Evolutionary conservation across 2,329 filamentous ascomycete genomes (phyloP).

Genomic region (Colletotrichum zoysiae): DNA sequence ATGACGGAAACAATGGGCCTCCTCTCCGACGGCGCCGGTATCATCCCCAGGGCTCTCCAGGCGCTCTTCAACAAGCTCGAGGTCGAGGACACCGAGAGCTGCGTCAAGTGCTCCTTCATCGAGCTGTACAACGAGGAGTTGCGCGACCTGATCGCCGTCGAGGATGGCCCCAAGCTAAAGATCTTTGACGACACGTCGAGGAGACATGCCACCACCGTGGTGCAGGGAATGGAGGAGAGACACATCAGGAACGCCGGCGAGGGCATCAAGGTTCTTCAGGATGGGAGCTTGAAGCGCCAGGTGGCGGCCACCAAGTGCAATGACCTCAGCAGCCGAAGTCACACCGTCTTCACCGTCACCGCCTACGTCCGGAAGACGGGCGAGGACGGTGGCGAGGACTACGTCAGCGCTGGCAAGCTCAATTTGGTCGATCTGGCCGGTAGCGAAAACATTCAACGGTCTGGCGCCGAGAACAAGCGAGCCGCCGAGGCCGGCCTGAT

Average conservation of each 20-base stretch:
- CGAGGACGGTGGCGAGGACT: slow-evolving; percentile 90
- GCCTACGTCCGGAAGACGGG: slow-evolving; percentile 86
- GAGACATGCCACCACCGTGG: slow-evolving; percentile 85
- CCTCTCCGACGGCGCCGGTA: slow-evolving; percentile 91
- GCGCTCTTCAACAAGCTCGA: slow-evolving; percentile 89
- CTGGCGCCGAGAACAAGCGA: slow-evolving; percentile 97
- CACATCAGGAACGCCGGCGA: slow-evolving; percentile 88
- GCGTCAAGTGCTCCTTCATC: slow-evolving; percentile 98
- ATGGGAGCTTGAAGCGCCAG: slow-evolving; percentile 92
- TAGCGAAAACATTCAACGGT: slow-evolving; percentile 97
- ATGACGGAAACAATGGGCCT: slow-evolving; percentile 90
- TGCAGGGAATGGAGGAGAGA: slow-evolving; percentile 98
- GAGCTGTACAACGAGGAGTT: slow-evolving; percentile 99
- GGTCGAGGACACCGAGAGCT: slow-evolving; percentile 81
- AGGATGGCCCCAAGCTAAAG: slow-evolving; percentile 89
- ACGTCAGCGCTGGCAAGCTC: slow-evolving; percentile 90
- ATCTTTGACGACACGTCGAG: slow-evolving; percentile 93
- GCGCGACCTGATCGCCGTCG: slow-evolving; percentile 85
- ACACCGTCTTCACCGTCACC: slow-evolving; percentile 97
- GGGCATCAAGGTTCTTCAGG: slow-evolving; percentile 89
- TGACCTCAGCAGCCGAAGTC: slow-evolving; percentile 94
- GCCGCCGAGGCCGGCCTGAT: slow-evolving; percentile 96
- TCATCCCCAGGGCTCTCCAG: slow-evolving; percentile 92
- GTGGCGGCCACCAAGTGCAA: slow-evolving; percentile 99
- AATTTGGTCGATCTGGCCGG: slow-evolving; percentile 97